Base-by-base conservation (phyloP, 257 asterid genomes). In the Agastache rugosa region DNA sequence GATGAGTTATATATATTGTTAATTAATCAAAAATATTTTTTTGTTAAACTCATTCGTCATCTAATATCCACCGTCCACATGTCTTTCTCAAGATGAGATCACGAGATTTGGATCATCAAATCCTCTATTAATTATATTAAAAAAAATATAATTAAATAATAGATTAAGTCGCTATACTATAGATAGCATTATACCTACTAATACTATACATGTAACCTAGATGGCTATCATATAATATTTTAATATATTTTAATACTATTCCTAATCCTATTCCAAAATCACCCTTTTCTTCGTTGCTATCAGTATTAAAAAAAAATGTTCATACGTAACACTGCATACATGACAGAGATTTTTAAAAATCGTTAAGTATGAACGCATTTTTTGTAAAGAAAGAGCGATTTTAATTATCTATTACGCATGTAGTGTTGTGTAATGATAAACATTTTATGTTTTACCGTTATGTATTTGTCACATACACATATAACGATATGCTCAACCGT, bases 1-100 rank as follows among this genome's bases (percentile, higher is more conserved):
- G 20, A 34, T 16, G 44, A 35, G 9, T 9, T 39, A 63, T 2
- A 39, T 23, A 1, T 44, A 44, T 44, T 47, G 8, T 54, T 27
- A 58, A 56, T 73, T 16, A 6, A 60, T n/a, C n/a, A n/a, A n/a
- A n/a, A n/a, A 29, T 29, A 2, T 29, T 29, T 25, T 48, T 67
- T 51, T 48, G 20, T 64, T 48, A 11, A 54, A 69, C 16, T 17
- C 31, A 29, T 69, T 56, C 60, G 80, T 75, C 83, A 74, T 62
- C 48, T 29, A 61, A 74, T 7, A 69, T 73, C 63, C 56, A 74
- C 60, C 80, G 61, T 70, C 83, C 79, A 79, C 69, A 62, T 63
- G 83, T 79, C 80, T 72, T 75, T 69, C 77, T 79, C 77, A 62
- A 63, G 45, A 74, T 79, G 77, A 74, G 55, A 65, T 64, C 77